Percentiles rank a stretch among this genome's conserved stretches.
Evolutionary conservation across 306 rosid species (phyloP).

Genomic region (Dalbergia cultrata): DNA sequence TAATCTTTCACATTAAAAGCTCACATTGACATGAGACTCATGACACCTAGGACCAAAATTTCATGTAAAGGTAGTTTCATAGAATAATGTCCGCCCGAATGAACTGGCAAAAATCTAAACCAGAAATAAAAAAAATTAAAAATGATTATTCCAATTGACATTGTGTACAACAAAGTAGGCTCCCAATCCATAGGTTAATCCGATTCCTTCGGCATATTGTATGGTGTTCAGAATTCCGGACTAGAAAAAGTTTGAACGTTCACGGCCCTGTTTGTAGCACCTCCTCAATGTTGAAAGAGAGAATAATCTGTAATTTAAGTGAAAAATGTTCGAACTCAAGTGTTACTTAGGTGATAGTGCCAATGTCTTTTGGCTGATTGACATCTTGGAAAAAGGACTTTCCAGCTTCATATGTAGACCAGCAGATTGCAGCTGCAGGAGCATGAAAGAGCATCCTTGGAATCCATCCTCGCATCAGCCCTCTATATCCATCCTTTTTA

Average conservation of each 20-base stretch:
- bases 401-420: constrained; percentile 97
- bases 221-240: constrained; percentile 45
- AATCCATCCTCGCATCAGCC: constrained; percentile 94
- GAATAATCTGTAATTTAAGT: constrained; percentile 41
- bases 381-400: constrained; percentile 80
- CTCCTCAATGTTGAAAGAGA: constrained; percentile 29
- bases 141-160: constrained; percentile 36
- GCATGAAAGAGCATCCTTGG: constrained; percentile 99
- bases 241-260: constrained; percentile 44
- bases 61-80: constrained; percentile 7
- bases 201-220: constrained; percentile 40
- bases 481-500: constrained; percentile 85
- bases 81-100: constrained; percentile 15
- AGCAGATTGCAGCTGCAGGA: constrained; percentile 98
- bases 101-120: constrained; percentile 30
- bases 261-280: constrained; percentile 35
- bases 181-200: constrained; percentile 42
- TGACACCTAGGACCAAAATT: constrained; percentile 25
- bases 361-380: constrained; percentile 51
- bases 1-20: constrained; percentile 30
- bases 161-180: constrained; percentile 45
- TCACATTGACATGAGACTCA: constrained; percentile 25
- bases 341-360: constrained; percentile 55
- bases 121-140: neutral
- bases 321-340: constrained; percentile 35